Base-by-base conservation (phyloP, 2,329 filamentous ascomycete genomes). In the Alternaria sp. region DNA sequence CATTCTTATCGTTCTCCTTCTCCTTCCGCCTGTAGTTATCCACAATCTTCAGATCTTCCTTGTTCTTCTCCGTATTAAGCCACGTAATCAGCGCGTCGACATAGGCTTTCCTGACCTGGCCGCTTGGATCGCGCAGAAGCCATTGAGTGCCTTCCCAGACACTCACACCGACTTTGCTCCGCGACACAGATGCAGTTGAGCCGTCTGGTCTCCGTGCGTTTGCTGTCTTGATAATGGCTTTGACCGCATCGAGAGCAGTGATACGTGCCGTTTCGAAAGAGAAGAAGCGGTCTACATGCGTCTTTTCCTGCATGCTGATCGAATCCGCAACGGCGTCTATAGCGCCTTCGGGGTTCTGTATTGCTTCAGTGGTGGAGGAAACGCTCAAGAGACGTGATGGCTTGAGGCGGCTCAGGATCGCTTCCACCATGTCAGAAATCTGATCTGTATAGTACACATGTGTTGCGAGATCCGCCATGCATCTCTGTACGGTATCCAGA, bases 381-480 rank as follows among this genome's bases (percentile, higher is more conserved):
- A 82, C 75, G 16, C 81, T 80, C 3, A 84, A 81, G 39, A 71
- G 67, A 18, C 77, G 73, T 11, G 82, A 81, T 3, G 93, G 92
- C 77, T 91, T 95, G 30, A 98, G 84, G 20, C 93, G 89, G 30
- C 87, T 81, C 16, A 98, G 81, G 44, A 98, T 89, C 0, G 92
- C 88, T 20, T 89, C 86, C 52, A 97, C 88, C 93, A 98, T 97
- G 78, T 99, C 95, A 1, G 91, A 89, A 56, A 98, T 92, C 78
- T 99, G 95, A 70, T 98, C 94, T 2, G 92, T 92, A 76, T 99
- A 99, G 81, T 99, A 99, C 32, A 97, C 89, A 74, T 99, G 95
- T 0, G 92, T 97, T 3, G 94, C 93, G 28, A 99, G 83, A 75
- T 94, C 88, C n/a, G 93, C 93, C 62, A 97, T 93, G 79, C 92